A percentile compares a stretch with the other conserved stretches of the same genome.
phyloP scores from a whole-genome alignment of 768 basidiomycete species.

The Holtermannia corniformis region DNA sequence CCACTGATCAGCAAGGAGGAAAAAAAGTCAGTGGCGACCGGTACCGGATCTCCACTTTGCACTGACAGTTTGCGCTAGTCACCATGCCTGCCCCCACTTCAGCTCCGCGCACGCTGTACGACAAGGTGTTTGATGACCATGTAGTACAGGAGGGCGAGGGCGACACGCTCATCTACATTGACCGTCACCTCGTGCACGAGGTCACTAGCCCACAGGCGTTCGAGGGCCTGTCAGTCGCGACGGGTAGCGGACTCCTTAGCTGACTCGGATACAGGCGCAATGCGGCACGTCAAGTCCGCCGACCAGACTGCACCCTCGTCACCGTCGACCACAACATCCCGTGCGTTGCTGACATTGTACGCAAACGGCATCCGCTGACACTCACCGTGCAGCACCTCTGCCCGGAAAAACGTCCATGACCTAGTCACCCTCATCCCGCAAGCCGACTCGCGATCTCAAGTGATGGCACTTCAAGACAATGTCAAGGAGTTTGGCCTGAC shows the following conservation, averaged over 20 bases:
- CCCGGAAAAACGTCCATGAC: constrained; percentile 64
- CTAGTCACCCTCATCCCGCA: constrained; percentile 68
- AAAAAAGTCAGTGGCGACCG: too few species aligned
- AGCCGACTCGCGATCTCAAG: constrained; percentile 76
- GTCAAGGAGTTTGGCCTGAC: constrained; percentile 85
- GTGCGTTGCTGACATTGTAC: constrained; percentile 48
- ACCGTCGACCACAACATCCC: constrained; percentile 84
- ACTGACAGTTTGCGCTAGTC: too few species aligned
- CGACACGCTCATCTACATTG: constrained; percentile 44
- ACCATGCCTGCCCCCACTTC: constrained; percentile 52
- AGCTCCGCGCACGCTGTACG: constrained; percentile 80
- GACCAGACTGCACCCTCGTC: constrained; percentile 80
- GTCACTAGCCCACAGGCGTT: constrained; percentile 92
- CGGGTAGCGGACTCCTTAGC: constrained; percentile 24
- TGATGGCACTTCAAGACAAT: constrained; percentile 72
- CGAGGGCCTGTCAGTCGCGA: constrained; percentile 56
- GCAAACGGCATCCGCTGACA: neutral
- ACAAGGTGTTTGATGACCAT: constrained; percentile 98
- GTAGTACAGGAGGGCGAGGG: constrained; percentile 56
- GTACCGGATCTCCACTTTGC: too few species aligned
- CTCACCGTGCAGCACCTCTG: constrained; percentile 49
- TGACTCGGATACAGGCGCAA: constrained; percentile 52
- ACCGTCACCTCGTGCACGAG: constrained; percentile 66
- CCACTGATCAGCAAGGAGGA: too few species aligned
- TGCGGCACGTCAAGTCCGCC: constrained; percentile 64